Evolutionary conservation across 345 rosid genomes (phyloP).

Genomic region (Dovyalis caffra): DNA sequence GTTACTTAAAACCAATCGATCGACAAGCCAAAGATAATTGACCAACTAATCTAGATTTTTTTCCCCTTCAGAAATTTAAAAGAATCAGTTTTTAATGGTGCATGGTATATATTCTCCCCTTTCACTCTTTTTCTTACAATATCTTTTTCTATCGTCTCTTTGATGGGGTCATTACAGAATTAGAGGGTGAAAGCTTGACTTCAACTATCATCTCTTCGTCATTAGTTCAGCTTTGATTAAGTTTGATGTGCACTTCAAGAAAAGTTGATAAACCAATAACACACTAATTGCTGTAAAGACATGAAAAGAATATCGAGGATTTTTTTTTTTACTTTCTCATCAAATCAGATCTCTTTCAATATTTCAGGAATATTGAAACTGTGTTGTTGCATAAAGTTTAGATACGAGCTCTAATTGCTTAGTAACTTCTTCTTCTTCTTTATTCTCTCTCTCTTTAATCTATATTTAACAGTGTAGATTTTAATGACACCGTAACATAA

Average conservation of each 20-base stretch:
- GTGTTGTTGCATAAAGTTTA: neutral
- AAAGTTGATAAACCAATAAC: neutral
- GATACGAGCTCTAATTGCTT: neutral
- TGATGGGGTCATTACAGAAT: neutral
- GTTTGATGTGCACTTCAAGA: neutral
- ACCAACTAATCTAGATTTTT: too few species aligned
- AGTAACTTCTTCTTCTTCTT: too few species aligned
- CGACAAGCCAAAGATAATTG: too few species aligned
- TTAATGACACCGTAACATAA: too few species aligned
- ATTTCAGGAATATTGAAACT: neutral
- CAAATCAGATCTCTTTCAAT: constrained; percentile 1
- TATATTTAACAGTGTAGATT: too few species aligned
- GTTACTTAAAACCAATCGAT: too few species aligned
- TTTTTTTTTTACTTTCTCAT: constrained; percentile 5
- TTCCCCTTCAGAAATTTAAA: too few species aligned
- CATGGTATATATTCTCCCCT: neutral
- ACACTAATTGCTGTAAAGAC: constrained; percentile 10
- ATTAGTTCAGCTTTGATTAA: neutral
- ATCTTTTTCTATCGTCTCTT: neutral
- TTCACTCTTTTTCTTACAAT: neutral
- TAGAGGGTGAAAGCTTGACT: constrained; percentile 15
- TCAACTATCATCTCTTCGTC: neutral
- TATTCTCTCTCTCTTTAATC: too few species aligned
- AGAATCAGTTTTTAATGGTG: neutral
- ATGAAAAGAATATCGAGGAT: constrained; percentile 12